Evolutionary conservation across 805 yeast species (phyloP), one percentile per base, ranked within the genome.

Genomic region (Saccharomycopsis oosterbeekiorum): DNA sequence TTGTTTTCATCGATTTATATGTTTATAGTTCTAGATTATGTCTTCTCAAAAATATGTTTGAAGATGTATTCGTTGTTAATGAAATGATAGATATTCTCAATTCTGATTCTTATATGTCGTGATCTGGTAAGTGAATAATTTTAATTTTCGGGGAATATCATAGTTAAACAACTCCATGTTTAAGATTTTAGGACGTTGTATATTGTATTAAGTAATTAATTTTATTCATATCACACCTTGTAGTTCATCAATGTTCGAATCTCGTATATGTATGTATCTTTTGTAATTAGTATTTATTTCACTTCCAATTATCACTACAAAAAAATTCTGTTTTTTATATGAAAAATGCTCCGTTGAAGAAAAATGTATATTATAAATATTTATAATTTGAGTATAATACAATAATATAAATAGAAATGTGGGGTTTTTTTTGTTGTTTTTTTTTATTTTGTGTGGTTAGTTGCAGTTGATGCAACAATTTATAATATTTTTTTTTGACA

Each of bases 281-380:
- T n/a, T 29, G 6, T 29, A 29, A 29, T 4, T 29, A 29, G 6
- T 29, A 29, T 29, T 29, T 29, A 29, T 6, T 29, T 29, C 6
- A n/a, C n/a, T n/a, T n/a, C n/a, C n/a, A n/a, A n/a, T n/a, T n/a
- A n/a, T 6, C 6, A 29, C 34, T 29, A 29, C 34, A 6, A 21
- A 47, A 24, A 21, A n/a, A n/a, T n/a, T 8, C 19, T 24, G n/a
- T 2, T 15, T 41, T 41, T 10, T 47, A 21, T 47, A 24, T 47
- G 15, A 47, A 47, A n/a, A 47, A 47, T 47, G 53, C 53, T 47
- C 53, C 53, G 53, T 47, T 47, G 53, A 47, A 47, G 53, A 47
- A 47, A 47, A 47, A 47, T 47, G 53, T 47, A 47, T 47, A 47
- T 47, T 47, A 47, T 47, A 21, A 10, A 24, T 47, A 47, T 19